Percentiles rank a stretch among this genome's conserved stretches.
These are phyloP conservation scores for Cenococcum geophilum DNA, from an alignment of 495 filamentous ascomycete species.

Conservation along the genomic window DNA sequence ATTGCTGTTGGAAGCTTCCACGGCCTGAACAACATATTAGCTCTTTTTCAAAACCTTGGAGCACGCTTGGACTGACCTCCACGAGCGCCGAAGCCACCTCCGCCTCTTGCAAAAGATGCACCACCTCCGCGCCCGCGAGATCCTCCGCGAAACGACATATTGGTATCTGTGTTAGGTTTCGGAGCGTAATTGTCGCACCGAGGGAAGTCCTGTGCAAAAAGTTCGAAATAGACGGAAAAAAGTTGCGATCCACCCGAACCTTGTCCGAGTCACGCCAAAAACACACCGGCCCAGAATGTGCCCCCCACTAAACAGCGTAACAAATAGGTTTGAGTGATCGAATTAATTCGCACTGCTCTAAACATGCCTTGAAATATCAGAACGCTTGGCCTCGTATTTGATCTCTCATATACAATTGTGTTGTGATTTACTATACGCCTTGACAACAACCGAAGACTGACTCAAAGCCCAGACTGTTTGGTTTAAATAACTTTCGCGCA, in stretches of 20 bases:
- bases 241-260: neutral
- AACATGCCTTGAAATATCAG: too few relatives aligned
- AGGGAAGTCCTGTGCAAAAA: neutral
- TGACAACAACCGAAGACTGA: neutral
- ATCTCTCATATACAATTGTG: neutral
- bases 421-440: neutral
- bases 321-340: too few relatives aligned
- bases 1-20: constrained; percentile 26
- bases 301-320: too few relatives aligned
- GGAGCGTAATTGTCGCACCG: neutral
- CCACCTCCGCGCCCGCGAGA: neutral
- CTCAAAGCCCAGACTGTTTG: neutral
- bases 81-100: neutral
- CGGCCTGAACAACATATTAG: constrained; percentile 43
- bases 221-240: neutral
- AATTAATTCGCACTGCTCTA: too few relatives aligned
- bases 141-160: neutral
- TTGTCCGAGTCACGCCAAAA: neutral
- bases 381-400: neutral
- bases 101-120: neutral
- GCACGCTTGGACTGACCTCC: neutral
- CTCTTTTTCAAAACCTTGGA: neutral
- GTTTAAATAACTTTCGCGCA: neutral
- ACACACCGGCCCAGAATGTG: too few relatives aligned
- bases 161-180: neutral